Conservation (phyloP, 1,139 yeast species). For the Candida tropicalis region DNA sequence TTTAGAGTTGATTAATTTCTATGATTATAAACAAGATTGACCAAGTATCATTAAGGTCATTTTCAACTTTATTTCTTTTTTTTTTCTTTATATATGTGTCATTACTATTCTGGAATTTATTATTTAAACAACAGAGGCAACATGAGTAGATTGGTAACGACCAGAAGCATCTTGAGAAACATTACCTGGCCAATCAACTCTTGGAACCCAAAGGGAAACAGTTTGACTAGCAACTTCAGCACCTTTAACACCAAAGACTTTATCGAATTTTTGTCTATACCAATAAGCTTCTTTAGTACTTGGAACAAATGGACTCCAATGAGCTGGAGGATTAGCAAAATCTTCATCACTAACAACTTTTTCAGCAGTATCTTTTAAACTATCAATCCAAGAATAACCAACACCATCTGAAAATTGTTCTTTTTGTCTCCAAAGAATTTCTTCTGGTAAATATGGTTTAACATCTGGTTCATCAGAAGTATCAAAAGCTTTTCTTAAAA, state of each 20-base stretch:
- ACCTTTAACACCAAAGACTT: slow-evolving; percentile 78
- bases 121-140: slow-evolving; percentile 21
- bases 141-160: slow-evolving; percentile 91
- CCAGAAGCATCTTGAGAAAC: slow-evolving; percentile 88
- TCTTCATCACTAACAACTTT: slow-evolving; percentile 84
- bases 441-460: slow-evolving; percentile 89
- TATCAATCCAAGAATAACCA: slow-evolving; percentile 99
- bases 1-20: slow-evolving; percentile 1
- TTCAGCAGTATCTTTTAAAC: slow-evolving; percentile 94
- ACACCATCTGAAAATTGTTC: slow-evolving; percentile 99
- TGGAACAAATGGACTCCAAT: slow-evolving; percentile 96
- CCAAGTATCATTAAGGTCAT: too few relatives aligned
- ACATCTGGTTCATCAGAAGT: slow-evolving; percentile 70
- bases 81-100: background rate
- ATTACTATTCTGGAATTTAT: too few relatives aligned
- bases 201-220: slow-evolving; percentile 99
- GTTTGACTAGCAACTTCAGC: slow-evolving; percentile 80
- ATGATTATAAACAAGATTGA: slow-evolving; percentile 1
- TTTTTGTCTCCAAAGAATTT: slow-evolving; percentile 98
- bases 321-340: slow-evolving; percentile 84
- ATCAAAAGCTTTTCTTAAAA: slow-evolving; percentile 95
- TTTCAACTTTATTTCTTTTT: too few relatives aligned
- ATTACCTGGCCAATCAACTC: slow-evolving; percentile 99
- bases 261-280: slow-evolving; percentile 97
- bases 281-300: slow-evolving; percentile 98